Base-by-base conservation (phyloP, 129 eudicot genomes). In the Smallanthus sonchifolius region DNA sequence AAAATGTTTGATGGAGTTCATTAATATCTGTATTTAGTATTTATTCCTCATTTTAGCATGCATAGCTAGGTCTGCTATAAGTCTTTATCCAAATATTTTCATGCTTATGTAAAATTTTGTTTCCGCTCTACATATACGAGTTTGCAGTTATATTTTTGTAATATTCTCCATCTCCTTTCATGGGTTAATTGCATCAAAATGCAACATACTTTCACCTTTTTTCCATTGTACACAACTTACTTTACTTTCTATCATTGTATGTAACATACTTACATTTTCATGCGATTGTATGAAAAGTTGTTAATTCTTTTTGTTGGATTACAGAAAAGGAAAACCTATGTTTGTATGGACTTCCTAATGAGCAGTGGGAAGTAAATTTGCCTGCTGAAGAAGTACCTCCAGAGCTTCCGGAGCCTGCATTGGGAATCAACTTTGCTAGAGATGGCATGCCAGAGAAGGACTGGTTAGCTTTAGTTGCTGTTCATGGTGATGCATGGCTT, bases 401-500 rank as follows among this genome's bases (percentile, higher is more conserved):
- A 2, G 95, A 88, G 88, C 88, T 88, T 71, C 88, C 95, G 4
- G 91, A 88, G 57, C 95, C 95, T 61, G 88, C 88, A 39, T 69
- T 81, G n/a, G 95, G 95, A 17, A 88, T 88, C 19, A 88, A 83
- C 87, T 85, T 85, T 66, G 86, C 88, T 2, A 86, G 88, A 74
- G 88, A 88, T 54, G 94, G 86, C 10, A 88, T 88, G 94, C 89
- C 79, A 59, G 89, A 84, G 65, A 84, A 88, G 66, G 95, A 88
- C 62, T 88, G 90, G 90, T 62, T 88, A 16, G 86, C 88, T 67
- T 76, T 85, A 77, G 94, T 88, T 78, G 86, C 90, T 49, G 89
- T 85, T 32, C 94, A 88, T 49, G 85, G 94, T 73, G 90, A 88
- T 78, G 86, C 94, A 10, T 88, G 95, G 95, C 82, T 88, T 70